These are phyloP conservation scores for Immersiella caudata DNA, from an alignment of 495 filamentous ascomycete genomes.

Conservation along the genomic window DNA sequence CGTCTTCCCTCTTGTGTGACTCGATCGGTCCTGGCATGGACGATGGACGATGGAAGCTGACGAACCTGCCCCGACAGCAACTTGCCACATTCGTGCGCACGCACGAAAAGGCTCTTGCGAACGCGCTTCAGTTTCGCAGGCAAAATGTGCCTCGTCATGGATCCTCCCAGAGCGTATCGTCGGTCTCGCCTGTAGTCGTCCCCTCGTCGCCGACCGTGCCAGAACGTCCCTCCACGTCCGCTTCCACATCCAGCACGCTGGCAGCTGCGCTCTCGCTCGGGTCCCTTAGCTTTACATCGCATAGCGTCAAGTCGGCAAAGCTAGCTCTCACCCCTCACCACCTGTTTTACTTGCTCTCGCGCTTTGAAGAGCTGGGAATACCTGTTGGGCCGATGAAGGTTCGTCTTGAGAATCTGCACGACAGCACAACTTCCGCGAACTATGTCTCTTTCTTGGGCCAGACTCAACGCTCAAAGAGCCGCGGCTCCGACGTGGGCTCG, in stretches of 20 bases:
- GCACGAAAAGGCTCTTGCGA: slow-evolving; percentile 95
- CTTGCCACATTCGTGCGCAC: slow-evolving; percentile 94
- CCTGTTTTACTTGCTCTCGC: slow-evolving; percentile 91
- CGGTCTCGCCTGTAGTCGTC: slow-evolving; percentile 50
- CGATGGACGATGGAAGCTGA: slow-evolving; percentile 25
- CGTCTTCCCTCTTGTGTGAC: neutral
- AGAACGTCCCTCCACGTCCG: slow-evolving; percentile 58
- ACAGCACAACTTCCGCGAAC: slow-evolving; percentile 79
- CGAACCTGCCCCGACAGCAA: slow-evolving; percentile 59
- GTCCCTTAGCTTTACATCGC: slow-evolving; percentile 79
- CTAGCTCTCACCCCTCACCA: slow-evolving; percentile 95
- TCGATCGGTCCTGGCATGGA: neutral
- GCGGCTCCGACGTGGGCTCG: slow-evolving; percentile 81
- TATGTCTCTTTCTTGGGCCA: slow-evolving; percentile 96
- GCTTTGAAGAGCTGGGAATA: slow-evolving; percentile 90
- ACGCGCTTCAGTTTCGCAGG: slow-evolving; percentile 82
- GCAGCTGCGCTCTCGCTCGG: slow-evolving; percentile 85
- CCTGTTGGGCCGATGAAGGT: slow-evolving; percentile 94
- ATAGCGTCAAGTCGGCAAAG: slow-evolving; percentile 83
- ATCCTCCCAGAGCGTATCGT: slow-evolving; percentile 56
- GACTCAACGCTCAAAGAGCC: slow-evolving; percentile 71
- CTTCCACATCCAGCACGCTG: slow-evolving; percentile 70
- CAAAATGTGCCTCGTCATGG: slow-evolving; percentile 67
- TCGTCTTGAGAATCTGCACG: slow-evolving; percentile 89
- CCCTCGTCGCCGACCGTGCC: slow-evolving; percentile 53